Evolutionary conservation across 1,284 basidiomycete species (phyloP), one percentile per base, ranked within the genome.

Genomic region (Cryptococcus sp.): DNA sequence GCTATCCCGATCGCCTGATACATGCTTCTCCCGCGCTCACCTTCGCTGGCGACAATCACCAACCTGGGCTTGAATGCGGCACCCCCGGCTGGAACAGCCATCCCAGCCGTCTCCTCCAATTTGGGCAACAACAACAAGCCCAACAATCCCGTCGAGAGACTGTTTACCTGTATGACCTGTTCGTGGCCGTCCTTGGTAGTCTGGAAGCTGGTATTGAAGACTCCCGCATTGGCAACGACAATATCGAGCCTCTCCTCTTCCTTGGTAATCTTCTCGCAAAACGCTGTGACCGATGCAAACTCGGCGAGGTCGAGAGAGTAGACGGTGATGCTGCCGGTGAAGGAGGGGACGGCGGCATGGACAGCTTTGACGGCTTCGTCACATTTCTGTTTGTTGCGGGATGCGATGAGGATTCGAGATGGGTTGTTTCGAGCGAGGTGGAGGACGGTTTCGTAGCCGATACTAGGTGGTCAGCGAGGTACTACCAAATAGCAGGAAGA

Each of bases 171-270:
- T 5, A 47, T 12, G 10, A 37, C 34, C 26, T 32, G 10, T 38
- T 51, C 50, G 18, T 47, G 36, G 12, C 50, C 50, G 16, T 51
- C 50, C 14, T 6, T 21, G 9, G 44, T 51, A 22, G 33, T 22
- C 6, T 28, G 31, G 24, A 31, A 47, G 3, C 39, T 34, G 10
- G 33, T 12, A 31, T 36, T 35, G 25, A 32, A 18, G 16, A 51
- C 24, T 5, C 50, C 50, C 3, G 50, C 50, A 36, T 51, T 51
- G 44, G 50, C 50, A 24, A 51, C 39, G 11, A 51, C 39, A 24
- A 51, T 37, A 18, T 51, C 50, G 18, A 51, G 34, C 24, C 50
- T 5, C 7, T 23, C 44, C 16, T 31, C 25, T 23, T 50, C 50
- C 10, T 23, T 34, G 14, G 36, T 41, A 5, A 51, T 11, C 4